Evolutionary conservation across 306 rosid genomes (phyloP).

Genomic region (Vigna trinervia): DNA sequence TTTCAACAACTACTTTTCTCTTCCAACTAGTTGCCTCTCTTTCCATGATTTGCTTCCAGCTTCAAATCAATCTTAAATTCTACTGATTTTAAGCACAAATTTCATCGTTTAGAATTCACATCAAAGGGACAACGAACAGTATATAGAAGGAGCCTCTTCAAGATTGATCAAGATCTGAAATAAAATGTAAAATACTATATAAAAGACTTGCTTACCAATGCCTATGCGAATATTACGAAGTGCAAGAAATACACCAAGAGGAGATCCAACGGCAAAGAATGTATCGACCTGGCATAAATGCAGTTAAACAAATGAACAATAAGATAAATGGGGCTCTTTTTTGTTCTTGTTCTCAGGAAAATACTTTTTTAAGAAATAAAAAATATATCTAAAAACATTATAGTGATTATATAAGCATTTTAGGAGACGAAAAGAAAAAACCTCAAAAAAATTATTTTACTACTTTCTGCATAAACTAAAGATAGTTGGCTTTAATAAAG

Average conservation of each 20-base stretch:
- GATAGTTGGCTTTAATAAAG: neutral
- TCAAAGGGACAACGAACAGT: conserved; percentile 1
- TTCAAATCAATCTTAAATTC: neutral
- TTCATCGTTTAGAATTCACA: conserved; percentile 16
- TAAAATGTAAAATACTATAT: conserved; percentile 32
- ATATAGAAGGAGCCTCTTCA: conserved; percentile 34
- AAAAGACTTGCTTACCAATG: conserved; percentile 59
- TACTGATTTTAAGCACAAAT: conserved; percentile 11
- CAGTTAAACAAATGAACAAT: conserved; percentile 40
- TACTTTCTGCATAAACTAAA: neutral
- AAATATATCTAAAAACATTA: neutral
- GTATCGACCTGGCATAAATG: conserved; percentile 81
- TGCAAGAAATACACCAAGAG: conserved; percentile 97
- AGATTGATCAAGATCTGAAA: conserved; percentile 32
- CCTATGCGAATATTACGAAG: conserved; percentile 93
- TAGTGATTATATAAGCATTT: neutral
- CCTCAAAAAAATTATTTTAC: neutral
- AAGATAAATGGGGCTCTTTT: neutral
- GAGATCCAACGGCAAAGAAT: conserved; percentile 98
- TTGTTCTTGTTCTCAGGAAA: neutral
- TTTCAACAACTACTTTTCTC: neutral
- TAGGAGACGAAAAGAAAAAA: neutral
- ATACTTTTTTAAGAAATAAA: neutral
- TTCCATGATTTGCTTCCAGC: neutral
- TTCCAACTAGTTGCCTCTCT: neutral